Base-by-base conservation (phyloP, 768 basidiomycete species). In the Suillus clintonianus region DNA sequence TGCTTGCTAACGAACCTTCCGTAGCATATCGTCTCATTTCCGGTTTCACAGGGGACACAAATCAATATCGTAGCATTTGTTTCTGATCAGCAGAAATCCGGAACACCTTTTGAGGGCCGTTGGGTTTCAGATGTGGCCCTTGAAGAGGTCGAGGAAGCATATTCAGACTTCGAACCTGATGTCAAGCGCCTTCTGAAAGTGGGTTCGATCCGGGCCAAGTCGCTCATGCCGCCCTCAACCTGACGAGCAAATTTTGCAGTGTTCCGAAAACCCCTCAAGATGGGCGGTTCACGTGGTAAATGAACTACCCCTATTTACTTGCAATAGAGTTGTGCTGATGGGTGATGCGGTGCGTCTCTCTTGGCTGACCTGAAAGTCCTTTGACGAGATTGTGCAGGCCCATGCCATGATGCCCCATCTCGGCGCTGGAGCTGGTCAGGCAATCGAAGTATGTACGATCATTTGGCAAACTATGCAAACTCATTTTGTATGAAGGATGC, bases 381-480 rank as follows among this genome's bases (percentile, higher is more conserved):
- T 19, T 45, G n/a, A 54, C 42, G 17, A n/a, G 17, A 55, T 43
- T 47, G 15, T 27, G 39, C 37, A 62, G 62, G 57, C 54, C 39
- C 85, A 86, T 67, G 84, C 84, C 1, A 83, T 83, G 79, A 71
- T 75, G 6, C 84, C 86, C 10, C 82, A 84, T 74, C 82, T 85
- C 72, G 86, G 85, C 37, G 82, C 85, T 9, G 86, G 85, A 39
- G 86, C 86, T 9, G 86, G 84, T 14, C 84, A 85, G 65, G 85
- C 85, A 7, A 81, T 86, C 61, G 86, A 87, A 83, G 85, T 71
- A 63, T 60, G 62, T 19, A 34, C 19, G 24, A 34, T 39, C 17
- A 27, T 6, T 24, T 9, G 10, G 7, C 24, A 36, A 27, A 59
- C 37, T 36, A 42, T 42, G n/a, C 17, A 9, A 30, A 43, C 41